Evolutionary conservation across 2,329 filamentous ascomycete genomes (phyloP), one percentile per base, ranked within the genome.

Genomic region (Alternaria sp.): DNA sequence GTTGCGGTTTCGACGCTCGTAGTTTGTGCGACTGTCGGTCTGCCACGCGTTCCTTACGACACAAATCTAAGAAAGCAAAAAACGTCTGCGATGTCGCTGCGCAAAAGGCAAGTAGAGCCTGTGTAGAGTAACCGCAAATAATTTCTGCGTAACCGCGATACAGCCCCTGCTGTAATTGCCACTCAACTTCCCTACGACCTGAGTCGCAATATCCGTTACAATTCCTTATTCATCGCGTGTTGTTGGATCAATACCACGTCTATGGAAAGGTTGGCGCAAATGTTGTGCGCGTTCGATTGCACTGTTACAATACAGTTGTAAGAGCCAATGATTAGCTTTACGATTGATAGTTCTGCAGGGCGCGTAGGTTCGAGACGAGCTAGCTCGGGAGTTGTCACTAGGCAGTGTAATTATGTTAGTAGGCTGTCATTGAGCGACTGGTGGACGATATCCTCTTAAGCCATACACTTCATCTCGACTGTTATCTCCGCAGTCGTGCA

Each of bases 31-130:
- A 45, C 14, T 45, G 28, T 45, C 7, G 26, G 42, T 45, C 28
- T 45, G 7, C 26, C 14, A 45, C 42, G 42, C 42, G n/a, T 45
- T 45, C 5, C 42, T 45, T 26, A 45, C n/a, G 28, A 45, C 28
- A 45, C n/a, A 45, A n/a, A 21, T 33, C 42, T n/a, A 26, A 45
- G n/a, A 45, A 45, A 45, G 42, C 42, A 8, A 45, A 31, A 45
- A 29, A 29, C 0, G n/a, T 21, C 24, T 45, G 5, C 1, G 24
- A 14, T 45, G 42, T 45, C 28, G 42, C 28, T 45, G n/a, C 24
- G 28, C 26, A 33, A 23, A 45, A 45, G 42, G 42, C 28, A 45
- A 45, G 28, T 29, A 23, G 42, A 45, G 42, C 42, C 42, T 45
- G 14, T 21, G 28, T 26, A 45, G 28, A 45, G 33, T 8, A 33